Evolutionary conservation across 768 basidiomycete species (phyloP), one percentile per base, ranked within the genome.

Genomic region (Pisolithus orientalis): DNA sequence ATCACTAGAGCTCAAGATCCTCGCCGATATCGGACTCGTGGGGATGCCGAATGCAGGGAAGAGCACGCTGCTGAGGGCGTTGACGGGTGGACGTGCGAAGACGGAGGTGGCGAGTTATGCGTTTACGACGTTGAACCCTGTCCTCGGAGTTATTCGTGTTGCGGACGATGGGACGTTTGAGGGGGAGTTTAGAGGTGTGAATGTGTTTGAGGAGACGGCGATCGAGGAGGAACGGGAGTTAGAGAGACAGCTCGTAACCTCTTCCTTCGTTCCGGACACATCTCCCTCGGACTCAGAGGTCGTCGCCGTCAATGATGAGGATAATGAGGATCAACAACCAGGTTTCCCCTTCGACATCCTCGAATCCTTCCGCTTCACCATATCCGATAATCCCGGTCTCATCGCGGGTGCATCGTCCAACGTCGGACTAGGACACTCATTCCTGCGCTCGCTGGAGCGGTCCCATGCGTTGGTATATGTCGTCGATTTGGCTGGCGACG

Each of bases 321-420:
- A 32, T 11, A 10, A 1, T 32, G 8, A 17, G 16, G 38, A 39
- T 29, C 56, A 61, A 28, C 61, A 63, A n/a, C 59, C 70, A 32
- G 80, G 80, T 1, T 72, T 80, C 59, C 70, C 70, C 37, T 85
- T 84, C 53, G 80, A 84, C 60, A 59, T 80, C 31, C 73, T 74
- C 40, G 94, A 98, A 68, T 70, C 75, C 5, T 86, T 91, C 66
- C 81, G 96, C 9, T 96, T 98, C 75, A 96, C 93, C 13, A 84
- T 99, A 58, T 90, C 94, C 37, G 96, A 99, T 70, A 98, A 97
- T 64, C 96, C 96, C 0, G 96, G 96, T 7, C 82, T 98, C 43
- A 84, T 98, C 52, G 79, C 82, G 8, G 76, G 79, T 13, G 90
- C 94, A 3, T 89, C 91, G 3, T 83, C 91, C 61, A 90, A 95